These are phyloP conservation scores for Sextonia rubra DNA, from an alignment of 164 flowering plant genomes.

Conservation along the genomic window DNA sequence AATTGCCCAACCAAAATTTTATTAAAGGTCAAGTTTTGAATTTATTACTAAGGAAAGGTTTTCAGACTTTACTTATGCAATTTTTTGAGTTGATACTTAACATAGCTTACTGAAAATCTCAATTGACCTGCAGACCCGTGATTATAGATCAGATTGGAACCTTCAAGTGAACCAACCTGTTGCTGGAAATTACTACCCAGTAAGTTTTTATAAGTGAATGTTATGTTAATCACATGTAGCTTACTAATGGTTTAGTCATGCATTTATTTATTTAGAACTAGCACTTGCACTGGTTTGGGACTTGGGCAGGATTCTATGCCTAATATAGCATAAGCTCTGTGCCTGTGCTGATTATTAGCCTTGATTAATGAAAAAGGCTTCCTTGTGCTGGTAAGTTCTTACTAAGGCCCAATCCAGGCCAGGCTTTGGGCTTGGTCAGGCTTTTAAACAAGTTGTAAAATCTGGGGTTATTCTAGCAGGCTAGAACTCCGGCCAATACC, in stretches of 20 bases:
- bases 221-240: neutral
- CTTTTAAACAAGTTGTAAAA: too few species aligned
- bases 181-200: slow-evolving; percentile 96
- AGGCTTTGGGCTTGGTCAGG: too few species aligned
- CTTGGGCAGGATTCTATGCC: neutral
- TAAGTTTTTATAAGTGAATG: slow-evolving; percentile 28
- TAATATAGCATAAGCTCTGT: neutral
- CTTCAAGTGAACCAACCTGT: slow-evolving; percentile 75
- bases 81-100: neutral
- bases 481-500: too few species aligned
- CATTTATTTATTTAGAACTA: too few species aligned
- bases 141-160: slow-evolving; percentile 79
- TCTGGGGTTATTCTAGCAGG: too few species aligned
- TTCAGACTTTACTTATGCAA: neutral
- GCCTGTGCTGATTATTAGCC: neutral
- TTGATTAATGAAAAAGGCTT: neutral
- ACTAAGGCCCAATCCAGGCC: neutral
- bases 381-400: neutral
- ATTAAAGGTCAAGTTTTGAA: neutral
- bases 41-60: neutral
- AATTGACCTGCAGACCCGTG: slow-evolving; percentile 59
- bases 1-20: neutral
- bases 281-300: neutral
- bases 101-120: neutral
- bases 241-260: neutral